These are phyloP conservation scores for Vachellia collinsii DNA, from an alignment of 306 rosid genomes.

Conservation along the genomic window DNA sequence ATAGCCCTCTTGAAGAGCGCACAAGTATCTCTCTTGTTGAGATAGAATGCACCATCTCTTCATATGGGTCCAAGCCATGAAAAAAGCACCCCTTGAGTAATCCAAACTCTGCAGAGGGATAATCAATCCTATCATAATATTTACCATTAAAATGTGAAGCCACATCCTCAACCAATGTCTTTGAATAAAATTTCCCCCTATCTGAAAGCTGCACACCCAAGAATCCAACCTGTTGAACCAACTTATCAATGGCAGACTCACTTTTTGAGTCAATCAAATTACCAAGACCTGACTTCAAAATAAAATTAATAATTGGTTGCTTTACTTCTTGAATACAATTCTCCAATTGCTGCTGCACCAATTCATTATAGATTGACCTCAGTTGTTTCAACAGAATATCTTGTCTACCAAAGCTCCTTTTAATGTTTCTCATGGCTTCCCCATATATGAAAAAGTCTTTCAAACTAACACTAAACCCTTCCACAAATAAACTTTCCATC, in stretches of 20 bases:
- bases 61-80: constrained; percentile 88
- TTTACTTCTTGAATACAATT: constrained; percentile 58
- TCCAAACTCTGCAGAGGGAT: constrained; percentile 87
- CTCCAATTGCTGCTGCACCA: constrained; percentile 76
- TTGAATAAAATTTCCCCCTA: constrained; percentile 78
- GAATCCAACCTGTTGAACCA: constrained; percentile 89
- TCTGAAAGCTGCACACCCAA: constrained; percentile 83
- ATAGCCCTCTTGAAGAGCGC: constrained; percentile 90
- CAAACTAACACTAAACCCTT: constrained; percentile 86
- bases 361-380: constrained; percentile 69
- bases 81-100: constrained; percentile 72
- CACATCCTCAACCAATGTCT: constrained; percentile 81
- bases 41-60: constrained; percentile 89
- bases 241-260: constrained; percentile 69
- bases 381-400: constrained; percentile 67
- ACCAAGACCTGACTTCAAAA: constrained; percentile 65
- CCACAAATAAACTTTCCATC: constrained; percentile 82
- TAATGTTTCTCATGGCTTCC: constrained; percentile 44
- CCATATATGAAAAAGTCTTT: constrained; percentile 72
- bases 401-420: constrained; percentile 51
- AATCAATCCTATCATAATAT: constrained; percentile 61
- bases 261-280: constrained; percentile 77
- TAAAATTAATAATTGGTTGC: constrained; percentile 55
- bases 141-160: constrained; percentile 55
- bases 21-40: constrained; percentile 81